Percentiles rank a stretch among this genome's conserved stretches.
Evolutionary conservation across 2,329 filamentous ascomycete species (phyloP).

Genomic region (Sphaerulina populicola): DNA sequence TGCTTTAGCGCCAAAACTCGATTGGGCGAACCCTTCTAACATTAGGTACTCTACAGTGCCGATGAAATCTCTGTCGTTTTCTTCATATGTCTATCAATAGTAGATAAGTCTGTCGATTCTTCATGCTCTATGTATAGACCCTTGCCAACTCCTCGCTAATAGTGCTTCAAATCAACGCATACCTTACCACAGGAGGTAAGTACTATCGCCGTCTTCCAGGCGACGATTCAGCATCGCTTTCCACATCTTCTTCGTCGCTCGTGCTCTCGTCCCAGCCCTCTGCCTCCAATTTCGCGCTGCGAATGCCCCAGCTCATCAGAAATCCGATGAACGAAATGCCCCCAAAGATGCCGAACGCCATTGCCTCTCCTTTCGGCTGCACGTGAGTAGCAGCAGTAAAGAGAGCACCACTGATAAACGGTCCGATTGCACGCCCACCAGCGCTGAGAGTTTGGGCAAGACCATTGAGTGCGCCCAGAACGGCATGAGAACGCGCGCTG

Average conservation of each 20-base stretch:
- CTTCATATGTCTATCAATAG: too few species aligned
- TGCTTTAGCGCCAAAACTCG: constrained; percentile 31
- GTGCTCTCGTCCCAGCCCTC: constrained; percentile 46
- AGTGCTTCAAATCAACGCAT: not conserved
- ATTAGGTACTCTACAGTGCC: constrained; percentile 66
- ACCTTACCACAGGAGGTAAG: not conserved
- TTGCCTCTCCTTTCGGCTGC: constrained; percentile 68
- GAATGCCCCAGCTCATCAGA: constrained; percentile 67
- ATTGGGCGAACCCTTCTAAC: constrained; percentile 61
- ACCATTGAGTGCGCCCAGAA: constrained; percentile 83
- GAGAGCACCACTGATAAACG: constrained; percentile 76
- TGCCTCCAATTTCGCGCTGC: constrained; percentile 52
- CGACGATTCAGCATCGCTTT: constrained; percentile 11
- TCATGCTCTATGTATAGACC: not conserved
- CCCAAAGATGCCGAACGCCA: constrained; percentile 82
- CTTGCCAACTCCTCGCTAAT: constrained; percentile 9
- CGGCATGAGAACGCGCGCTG: constrained; percentile 74
- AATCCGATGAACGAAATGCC: constrained; percentile 75
- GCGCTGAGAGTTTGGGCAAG: constrained; percentile 90
- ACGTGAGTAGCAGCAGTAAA: constrained; percentile 72
- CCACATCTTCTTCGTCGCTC: constrained; percentile 38
- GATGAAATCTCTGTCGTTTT: too few species aligned
- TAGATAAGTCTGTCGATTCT: not conserved
- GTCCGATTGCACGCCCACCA: constrained; percentile 77
- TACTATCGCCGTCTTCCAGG: constrained; percentile 5